Evolutionary conservation across 495 filamentous ascomycete genomes (phyloP), one percentile per base, ranked within the genome.

Genomic region (Schizothecium vesticola): DNA sequence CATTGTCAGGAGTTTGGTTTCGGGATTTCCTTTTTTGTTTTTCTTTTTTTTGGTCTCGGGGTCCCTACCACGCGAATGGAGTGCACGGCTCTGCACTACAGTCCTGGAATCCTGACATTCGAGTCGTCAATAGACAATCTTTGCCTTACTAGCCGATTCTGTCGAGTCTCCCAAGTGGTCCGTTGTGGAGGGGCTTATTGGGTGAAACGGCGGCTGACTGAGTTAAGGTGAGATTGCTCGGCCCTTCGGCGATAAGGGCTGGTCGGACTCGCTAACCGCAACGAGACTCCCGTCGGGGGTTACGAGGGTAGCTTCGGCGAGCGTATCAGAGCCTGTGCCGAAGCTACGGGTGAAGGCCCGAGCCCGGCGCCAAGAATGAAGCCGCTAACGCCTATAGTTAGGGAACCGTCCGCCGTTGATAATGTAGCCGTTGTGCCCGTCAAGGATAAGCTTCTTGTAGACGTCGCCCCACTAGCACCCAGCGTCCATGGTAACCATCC

Each of bases 191-290:
- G n/a, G n/a, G n/a, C n/a, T n/a, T n/a, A n/a, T n/a, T n/a, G n/a
- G n/a, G n/a, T n/a, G n/a, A n/a, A n/a, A n/a, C n/a, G n/a, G n/a
- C n/a, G n/a, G n/a, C n/a, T n/a, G n/a, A n/a, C n/a, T n/a, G n/a
- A n/a, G n/a, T n/a, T n/a, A n/a, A n/a, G n/a, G n/a, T n/a, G n/a
- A n/a, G n/a, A n/a, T n/a, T n/a, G n/a, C n/a, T n/a, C 69, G 58
- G 57, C 57, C 57, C 57, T 59, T 59, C 13, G 12, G 3, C 21
- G 57, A 59, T 61, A 84, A 80, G 21, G 71, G 61, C 62, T 84
- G 77, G 29, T 81, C 72, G n/a, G 71, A 75, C 43, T 74, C 71
- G 31, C 79, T 81, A 7, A 82, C 81, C 9, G 75, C 79, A 26
- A 78, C 67, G 58, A 79, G 78, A 5, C 67, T 61, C 9, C 82